These are phyloP conservation scores for Phytophthora kernoviae DNA, from an alignment of 352 stramenopile species.

Conservation along the genomic window DNA sequence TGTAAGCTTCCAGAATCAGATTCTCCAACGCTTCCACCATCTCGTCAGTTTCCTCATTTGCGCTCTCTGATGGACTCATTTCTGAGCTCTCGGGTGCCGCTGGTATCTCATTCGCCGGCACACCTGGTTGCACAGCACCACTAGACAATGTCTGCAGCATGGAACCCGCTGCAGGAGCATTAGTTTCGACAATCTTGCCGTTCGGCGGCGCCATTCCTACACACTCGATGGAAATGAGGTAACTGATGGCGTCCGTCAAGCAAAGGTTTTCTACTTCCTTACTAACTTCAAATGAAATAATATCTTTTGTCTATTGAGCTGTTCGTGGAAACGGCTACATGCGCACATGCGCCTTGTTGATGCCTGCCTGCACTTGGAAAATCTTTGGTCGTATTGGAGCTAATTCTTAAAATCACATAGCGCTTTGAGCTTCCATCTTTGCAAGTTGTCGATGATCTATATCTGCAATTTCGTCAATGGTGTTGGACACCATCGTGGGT, in stretches of 20 bases:
- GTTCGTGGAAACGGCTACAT: slow-evolving; percentile 19
- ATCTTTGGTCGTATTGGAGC: not conserved
- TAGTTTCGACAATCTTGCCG: slow-evolving; percentile 5
- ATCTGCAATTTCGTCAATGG: slow-evolving; percentile 26
- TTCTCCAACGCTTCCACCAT: slow-evolving; percentile 62
- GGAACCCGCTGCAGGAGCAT: not conserved
- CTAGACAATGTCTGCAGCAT: not conserved
- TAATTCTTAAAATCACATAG: slow-evolving; percentile 38
- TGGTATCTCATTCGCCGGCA: slow-evolving; percentile 7
- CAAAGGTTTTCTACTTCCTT: not conserved
- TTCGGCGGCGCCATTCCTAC: slow-evolving; percentile 19
- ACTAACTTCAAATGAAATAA: slow-evolving; percentile 8
- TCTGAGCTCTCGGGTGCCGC: slow-evolving; percentile 2
- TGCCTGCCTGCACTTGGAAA: slow-evolving; percentile 3
- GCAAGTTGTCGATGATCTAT: slow-evolving; percentile 30
- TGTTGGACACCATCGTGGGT: slow-evolving; percentile 6
- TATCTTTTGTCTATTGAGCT: not conserved
- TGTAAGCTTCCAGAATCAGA: slow-evolving; percentile 81
- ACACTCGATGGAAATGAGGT: slow-evolving; percentile 14
- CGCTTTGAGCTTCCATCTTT: slow-evolving; percentile 46
- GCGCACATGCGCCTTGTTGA: too few relatives aligned
- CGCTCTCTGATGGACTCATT: slow-evolving; percentile 10
- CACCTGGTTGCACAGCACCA: not conserved
- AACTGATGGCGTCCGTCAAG: slow-evolving; percentile 22
- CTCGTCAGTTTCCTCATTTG: slow-evolving; percentile 25